Base-by-base conservation (phyloP, 192 early-diverging fungal genomes). In the Umbelopsis vinacea region DNA sequence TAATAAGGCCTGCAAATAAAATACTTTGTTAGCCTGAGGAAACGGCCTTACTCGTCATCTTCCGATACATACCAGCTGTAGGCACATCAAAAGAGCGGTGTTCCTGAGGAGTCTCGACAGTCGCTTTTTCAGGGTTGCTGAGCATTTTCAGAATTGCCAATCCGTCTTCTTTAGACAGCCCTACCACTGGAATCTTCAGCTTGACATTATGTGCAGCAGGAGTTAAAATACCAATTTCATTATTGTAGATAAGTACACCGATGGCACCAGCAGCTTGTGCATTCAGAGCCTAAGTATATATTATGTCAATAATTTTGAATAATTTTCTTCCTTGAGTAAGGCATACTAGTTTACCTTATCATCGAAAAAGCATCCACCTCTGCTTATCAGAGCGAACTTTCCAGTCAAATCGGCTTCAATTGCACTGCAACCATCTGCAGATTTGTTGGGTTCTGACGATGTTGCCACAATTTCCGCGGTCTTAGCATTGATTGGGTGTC, bases 241-340 rank as follows among this genome's bases (percentile, higher is more conserved):
- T 85, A 60, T 86, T 86, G 60, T 82, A 83, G 46, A 85, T 29
- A 12, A 89, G 10, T 0, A 88, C 80, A 17, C 72, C 89, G 12
- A 71, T 19, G 26, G 86, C 89, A 6, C 89, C 89, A 23, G 84
- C 84, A 21, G 66, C 54, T 24, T 82, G 76, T 0, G 82, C 84
- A 70, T 76, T 76, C 1, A 33, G 0, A 22, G 70, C 48, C 77
- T 78, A 14, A 50, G 2, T 14, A 14, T 9, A 15, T 17, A 37
- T 17, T 2, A 29, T 0, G 26, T 26, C 17, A 10, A 17, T 63
- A 8, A 37, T 12, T 19, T 10, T 6, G 6, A 6, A 11, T 1
- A 43, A 1, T 11, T 50, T 21, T 19, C 48, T 50, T 46, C 33
- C 45, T 23, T 14, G 6, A 11, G 2, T 21, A 43, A 6, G 17